A percentile compares a stretch with the other conserved stretches of the same genome.
phyloP scores from a whole-genome alignment of 495 filamentous ascomycete genomes.

The Penicillium canariense region DNA sequence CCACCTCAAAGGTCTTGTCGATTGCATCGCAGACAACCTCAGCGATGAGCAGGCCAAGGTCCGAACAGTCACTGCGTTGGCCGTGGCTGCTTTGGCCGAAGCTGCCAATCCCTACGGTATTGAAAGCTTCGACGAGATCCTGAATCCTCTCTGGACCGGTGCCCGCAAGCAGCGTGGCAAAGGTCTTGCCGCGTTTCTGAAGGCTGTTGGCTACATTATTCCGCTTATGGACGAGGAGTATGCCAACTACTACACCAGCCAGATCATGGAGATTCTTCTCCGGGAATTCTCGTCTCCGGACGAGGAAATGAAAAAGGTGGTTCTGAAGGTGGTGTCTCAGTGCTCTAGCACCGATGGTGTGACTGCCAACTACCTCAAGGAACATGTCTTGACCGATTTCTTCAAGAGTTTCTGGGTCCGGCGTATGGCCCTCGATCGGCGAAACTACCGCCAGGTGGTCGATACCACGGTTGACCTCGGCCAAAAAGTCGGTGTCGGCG shows the following conservation, averaged over 20 bases:
- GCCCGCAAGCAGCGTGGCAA: constrained; percentile 95
- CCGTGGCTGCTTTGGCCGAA: constrained; percentile 93
- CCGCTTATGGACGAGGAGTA: constrained; percentile 99
- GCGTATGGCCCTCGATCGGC: constrained; percentile 93
- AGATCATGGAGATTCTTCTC: constrained; percentile 98
- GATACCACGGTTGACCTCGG: constrained; percentile 97
- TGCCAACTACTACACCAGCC: constrained; percentile 96
- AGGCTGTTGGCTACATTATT: constrained; percentile 97
- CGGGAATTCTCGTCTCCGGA: constrained; percentile 95
- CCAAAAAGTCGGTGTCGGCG: constrained; percentile 92
- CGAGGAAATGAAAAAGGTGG: constrained; percentile 99
- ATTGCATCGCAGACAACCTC: constrained; percentile 92
- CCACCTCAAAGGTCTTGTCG: constrained; percentile 92
- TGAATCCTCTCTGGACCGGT: constrained; percentile 96
- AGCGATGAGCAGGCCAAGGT: constrained; percentile 99
- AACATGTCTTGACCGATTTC: constrained; percentile 91
- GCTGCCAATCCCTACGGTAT: constrained; percentile 98
- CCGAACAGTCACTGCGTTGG: constrained; percentile 89
- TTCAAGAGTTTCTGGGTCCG: constrained; percentile 99
- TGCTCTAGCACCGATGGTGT: constrained; percentile 94
- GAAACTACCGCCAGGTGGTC: constrained; percentile 96
- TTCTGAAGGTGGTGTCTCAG: constrained; percentile 96
- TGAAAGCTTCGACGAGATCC: constrained; percentile 95
- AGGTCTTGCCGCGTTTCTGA: constrained; percentile 91
- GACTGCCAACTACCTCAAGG: constrained; percentile 89